Base-by-base conservation (phyloP, 2,329 filamentous ascomycete species). In the Teratosphaeria viscida region DNA sequence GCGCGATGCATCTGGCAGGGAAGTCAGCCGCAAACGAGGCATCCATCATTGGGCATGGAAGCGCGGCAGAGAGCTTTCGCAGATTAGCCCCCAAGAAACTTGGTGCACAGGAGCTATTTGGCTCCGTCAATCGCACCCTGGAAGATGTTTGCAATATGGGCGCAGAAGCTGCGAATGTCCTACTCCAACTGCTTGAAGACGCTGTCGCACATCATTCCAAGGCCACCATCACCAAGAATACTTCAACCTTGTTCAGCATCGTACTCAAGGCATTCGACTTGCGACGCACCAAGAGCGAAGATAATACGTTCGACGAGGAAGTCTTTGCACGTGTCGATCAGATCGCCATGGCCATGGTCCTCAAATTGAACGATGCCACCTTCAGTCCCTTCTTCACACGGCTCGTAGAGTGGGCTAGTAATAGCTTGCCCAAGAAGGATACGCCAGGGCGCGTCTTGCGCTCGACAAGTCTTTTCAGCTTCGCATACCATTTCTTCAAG, bases 291-390 rank as follows among this genome's bases (percentile, higher is more conserved):
- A 72, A 78, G 27, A 72, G 70, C 59, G 74, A 61, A n/a, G 64
- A 80, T 14, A 76, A 81, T 53, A 72, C 89, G 5, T 74, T 78
- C 23, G 77, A 80, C 52, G 78, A 90, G 12, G 90, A 95, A 70
- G 76, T 65, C 1, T 67, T 65, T 43, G 62, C 61, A 6, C 61
- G 69, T 8, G 68, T 89, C 65, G 87, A 90, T 70, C 82, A 87
- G 10, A 84, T 88, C 12, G 84, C 86, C 0, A 82, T 99, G 61
- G 89, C 90, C 74, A 94, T 96, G 85, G 88, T 96, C 58, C 90
- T 95, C 78, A 97, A 97, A 79, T 83, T 99, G 62, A 97, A 96
- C 75, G 94, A 99, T 71, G 86, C 88, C 0, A 85, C 88, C 0
- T 99, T 99, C 84, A 83, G 92, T 12, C 95, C 94, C 0, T 85